A percentile compares a stretch with the other conserved stretches of the same genome.
These are phyloP conservation scores for Fusarium tupiense DNA, from an alignment of 2,329 filamentous ascomycete genomes.

Conservation along the genomic window DNA sequence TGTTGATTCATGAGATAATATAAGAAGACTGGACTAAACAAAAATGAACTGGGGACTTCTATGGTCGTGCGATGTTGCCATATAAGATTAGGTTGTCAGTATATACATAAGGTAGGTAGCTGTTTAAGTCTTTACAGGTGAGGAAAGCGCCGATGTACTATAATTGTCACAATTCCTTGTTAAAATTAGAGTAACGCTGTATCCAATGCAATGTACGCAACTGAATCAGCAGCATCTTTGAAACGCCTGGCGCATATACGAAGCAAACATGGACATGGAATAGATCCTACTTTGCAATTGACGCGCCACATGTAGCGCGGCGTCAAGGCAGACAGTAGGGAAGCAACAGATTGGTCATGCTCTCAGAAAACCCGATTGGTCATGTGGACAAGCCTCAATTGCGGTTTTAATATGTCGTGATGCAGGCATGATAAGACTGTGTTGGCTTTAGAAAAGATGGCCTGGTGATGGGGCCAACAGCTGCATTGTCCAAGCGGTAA, in stretches of 20 bases:
- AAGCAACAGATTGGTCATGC: rapidly evolving
- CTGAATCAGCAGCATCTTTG: neutral
- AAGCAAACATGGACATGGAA: neutral
- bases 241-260: neutral
- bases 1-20: neutral
- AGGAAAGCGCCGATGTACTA: neutral
- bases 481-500: rapidly evolving
- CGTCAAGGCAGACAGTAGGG: neutral
- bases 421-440: neutral
- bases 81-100: neutral
- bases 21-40: rapidly evolving
- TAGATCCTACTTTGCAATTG: neutral
- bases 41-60: neutral
- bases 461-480: neutral
- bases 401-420: neutral
- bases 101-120: neutral
- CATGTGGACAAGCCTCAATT: neutral
- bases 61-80: neutral
- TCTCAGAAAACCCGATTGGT: neutral
- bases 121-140: neutral
- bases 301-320: neutral
- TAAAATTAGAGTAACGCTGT: neutral
- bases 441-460: rapidly evolving
- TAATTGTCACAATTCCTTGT: neutral
- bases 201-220: rapidly evolving